Evolutionary conservation across 345 rosid genomes (phyloP).

Genomic region (Citropsis articulata): DNA sequence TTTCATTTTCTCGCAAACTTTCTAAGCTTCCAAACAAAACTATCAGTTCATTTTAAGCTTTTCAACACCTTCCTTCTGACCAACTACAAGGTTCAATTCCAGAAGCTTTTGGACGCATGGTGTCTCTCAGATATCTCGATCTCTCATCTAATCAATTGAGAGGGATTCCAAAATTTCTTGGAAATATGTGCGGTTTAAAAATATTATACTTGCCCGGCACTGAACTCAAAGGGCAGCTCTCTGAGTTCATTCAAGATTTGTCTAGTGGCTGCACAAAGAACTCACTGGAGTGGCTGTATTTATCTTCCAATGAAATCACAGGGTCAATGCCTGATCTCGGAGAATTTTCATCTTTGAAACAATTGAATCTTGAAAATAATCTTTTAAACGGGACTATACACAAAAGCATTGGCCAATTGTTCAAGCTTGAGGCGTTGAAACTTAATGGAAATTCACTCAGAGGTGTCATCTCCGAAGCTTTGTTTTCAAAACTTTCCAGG

Average conservation of each 20-base stretch:
- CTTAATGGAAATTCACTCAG: neutral
- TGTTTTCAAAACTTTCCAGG: neutral
- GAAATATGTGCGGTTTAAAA: neutral
- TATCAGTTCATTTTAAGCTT: no score
- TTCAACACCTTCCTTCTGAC: neutral
- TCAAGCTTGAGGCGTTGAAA: neutral
- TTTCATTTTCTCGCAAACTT: no score
- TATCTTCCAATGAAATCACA: neutral
- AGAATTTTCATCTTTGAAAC: neutral
- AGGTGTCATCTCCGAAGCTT: neutral
- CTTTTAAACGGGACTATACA: neutral
- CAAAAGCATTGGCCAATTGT: neutral
- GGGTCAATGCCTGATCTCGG: constrained; percentile 14
- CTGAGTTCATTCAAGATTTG: neutral
- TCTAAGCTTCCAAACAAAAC: no score
- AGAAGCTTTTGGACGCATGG: neutral
- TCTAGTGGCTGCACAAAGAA: constrained; percentile 8
- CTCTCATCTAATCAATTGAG: neutral
- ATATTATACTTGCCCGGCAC: neutral
- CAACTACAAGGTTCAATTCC: neutral
- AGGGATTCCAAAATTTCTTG: neutral
- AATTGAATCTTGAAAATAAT: neutral
- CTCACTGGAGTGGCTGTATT: constrained; percentile 2
- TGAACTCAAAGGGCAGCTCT: neutral
- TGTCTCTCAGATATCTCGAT: neutral